Evolutionary conservation across 768 basidiomycete species (phyloP).

Genomic region (Leccinum uliginosum): DNA sequence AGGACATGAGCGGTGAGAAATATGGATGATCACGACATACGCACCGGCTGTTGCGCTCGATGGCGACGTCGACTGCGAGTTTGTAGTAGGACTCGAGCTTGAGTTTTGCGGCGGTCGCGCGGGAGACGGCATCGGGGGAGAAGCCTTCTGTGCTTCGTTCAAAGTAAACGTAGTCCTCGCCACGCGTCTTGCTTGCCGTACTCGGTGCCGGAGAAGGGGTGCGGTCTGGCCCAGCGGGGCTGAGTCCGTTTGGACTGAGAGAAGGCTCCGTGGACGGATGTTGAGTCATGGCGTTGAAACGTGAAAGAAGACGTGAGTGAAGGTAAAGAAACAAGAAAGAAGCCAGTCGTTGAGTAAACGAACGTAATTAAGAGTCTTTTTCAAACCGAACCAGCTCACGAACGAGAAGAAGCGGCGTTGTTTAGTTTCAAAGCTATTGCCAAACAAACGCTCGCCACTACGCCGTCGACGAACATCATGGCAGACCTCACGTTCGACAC

Average conservation of each 20-base stretch:
- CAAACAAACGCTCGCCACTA: constrained; percentile 30
- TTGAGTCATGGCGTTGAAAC: constrained; percentile 25
- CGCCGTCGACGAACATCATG: constrained; percentile 38
- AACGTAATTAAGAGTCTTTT: constrained; percentile 25
- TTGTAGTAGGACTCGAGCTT: constrained; percentile 99
- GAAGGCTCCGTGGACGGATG: constrained; percentile 28
- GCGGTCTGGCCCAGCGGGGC: constrained; percentile 23
- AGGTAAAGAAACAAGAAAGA: not conserved
- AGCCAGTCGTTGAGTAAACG: constrained; percentile 6
- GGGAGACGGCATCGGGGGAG: constrained; percentile 82
- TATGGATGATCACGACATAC: constrained; percentile 8
- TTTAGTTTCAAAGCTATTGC: constrained; percentile 32
- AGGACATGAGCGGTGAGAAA: constrained; percentile 1
- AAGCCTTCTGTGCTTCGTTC: constrained; percentile 80
- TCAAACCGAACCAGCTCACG: not conserved
- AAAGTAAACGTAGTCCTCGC: constrained; percentile 86
- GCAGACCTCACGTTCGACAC: constrained; percentile 73
- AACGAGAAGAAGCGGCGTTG: constrained; percentile 12
- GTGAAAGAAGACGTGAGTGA: too few species aligned
- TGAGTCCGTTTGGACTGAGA: constrained; percentile 17
- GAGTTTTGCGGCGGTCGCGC: constrained; percentile 89
- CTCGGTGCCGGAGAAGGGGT: constrained; percentile 29
- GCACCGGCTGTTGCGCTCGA: constrained; percentile 91
- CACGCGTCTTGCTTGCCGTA: constrained; percentile 27
- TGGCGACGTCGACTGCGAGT: constrained; percentile 94